Base-by-base conservation (phyloP, 345 rosid genomes). In the Mallotus nudiflorus region DNA sequence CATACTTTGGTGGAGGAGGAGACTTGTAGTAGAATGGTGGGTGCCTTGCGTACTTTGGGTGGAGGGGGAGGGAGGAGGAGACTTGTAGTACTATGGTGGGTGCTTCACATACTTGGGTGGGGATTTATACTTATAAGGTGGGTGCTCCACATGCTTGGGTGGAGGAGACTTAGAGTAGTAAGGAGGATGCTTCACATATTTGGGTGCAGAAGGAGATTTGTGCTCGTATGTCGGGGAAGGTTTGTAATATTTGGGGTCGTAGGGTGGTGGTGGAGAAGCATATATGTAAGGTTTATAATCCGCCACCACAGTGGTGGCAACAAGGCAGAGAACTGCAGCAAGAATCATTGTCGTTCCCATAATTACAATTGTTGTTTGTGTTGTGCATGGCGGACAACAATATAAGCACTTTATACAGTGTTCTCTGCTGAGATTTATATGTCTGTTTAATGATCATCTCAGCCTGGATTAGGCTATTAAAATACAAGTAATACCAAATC, bases 401-500 rank as follows among this genome's bases (percentile, higher is more conserved):
- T 11, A 46, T 44, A 6, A 28, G 18, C 44, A 70, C 77, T 64
- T 58, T 82, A 76, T 76, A 82, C 76, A 82, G 52, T 40, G 54
- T 20, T 49, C 15, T 59, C 54, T 56, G 44, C 2, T 22, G 25
- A 66, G 2, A 42, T 6, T 8, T 18, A 35, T 45, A 42, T 42
- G 13, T 37, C 49, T 67, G 6, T 8, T 42, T 52, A 54, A 56
- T 69, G 27, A 25, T 37, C 8, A 62, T n/a, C 29, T 73, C 79
- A 76, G 74, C 42, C 82, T 82, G 85, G 55, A 67, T 66, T 65
- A 44, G 53, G 20, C 4, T 40, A 46, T 67, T 51, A 51, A 55
- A 56, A 55, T 44, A 3, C 12, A 22, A 22, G 37, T 13, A n/a
- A n/a, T 51, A 50, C 15, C 57, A 63, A 44, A 45, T 60, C 29